Base-by-base conservation (phyloP, 179 eudicot species). In the Spinacia oleracea region DNA sequence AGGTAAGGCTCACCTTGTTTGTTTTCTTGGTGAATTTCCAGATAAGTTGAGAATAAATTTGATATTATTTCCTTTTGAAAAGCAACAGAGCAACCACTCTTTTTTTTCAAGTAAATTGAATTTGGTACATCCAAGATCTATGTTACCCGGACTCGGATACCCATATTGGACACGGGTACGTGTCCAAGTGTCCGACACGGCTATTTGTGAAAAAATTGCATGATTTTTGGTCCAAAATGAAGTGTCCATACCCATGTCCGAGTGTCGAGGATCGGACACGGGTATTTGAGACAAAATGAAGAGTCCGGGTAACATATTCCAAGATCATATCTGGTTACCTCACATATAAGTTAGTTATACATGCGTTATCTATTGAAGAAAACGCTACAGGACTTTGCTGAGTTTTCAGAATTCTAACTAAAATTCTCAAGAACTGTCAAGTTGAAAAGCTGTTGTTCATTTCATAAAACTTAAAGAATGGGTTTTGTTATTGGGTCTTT, bases 1-100 rank as follows among this genome's bases (percentile, higher is more conserved):
- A 92, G 97, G 99, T 92, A 34, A 85, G 59, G 32, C 32, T 35
- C 66, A 65, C 27, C 25, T 42, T 79, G 25, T 78, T 51, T 42
- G 50, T 63, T 42, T 68, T 3, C 75, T 31, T 73, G 48, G n/a
- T 67, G 38, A 58, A 59, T 46, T 56, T 18, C 6, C 27, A 12
- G 43, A 27, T 70, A 63, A 62, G 42, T n/a, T 59, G 15, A 12
- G 38, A 50, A 21, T 9, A 58, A 64, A 23, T 35, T 9, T 25
- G 7, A 29, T 35, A 18, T 63, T 7, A 16, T 5, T 43, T n/a
- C 38, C 32, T 35, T 43, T 42, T 32, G 59, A 40, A 66, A 66
- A 55, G 34, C 6, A 27, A 74, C 34, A 56, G 32, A 18, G 46
- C 35, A 35, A 25, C n/a, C 40, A 32, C 15, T 68, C 31, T 0